Evolutionary conservation across 106 monocot genomes (phyloP).

Genomic region (Apostasia ramifera): DNA sequence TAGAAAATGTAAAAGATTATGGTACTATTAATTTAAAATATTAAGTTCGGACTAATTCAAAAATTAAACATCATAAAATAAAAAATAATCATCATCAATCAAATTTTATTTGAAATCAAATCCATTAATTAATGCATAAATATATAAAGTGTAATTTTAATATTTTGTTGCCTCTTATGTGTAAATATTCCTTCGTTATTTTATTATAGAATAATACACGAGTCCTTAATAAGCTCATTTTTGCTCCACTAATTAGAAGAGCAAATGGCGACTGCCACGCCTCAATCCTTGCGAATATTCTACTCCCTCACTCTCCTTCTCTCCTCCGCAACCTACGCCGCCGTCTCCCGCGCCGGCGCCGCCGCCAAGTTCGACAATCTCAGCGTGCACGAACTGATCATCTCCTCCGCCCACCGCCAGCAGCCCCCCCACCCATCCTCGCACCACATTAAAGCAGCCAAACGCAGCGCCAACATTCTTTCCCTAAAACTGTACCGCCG

Average conservation of each 20-base stretch:
- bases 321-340: not conserved
- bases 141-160: no score
- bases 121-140: no score
- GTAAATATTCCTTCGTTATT: no score
- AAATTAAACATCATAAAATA: no score
- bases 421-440: constrained; percentile 1
- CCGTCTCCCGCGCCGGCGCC: not conserved
- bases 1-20: no score
- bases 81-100: no score
- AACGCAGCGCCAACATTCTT: not conserved
- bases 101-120: no score
- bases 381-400: constrained; percentile 12
- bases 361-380: constrained; percentile 12
- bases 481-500: constrained; percentile 28
- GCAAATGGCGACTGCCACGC: not conserved
- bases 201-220: no score
- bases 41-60: no score
- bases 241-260: not conserved
- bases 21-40: no score
- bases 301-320: not conserved
- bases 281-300: not conserved
- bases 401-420: not conserved
- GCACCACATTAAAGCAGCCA: not conserved
- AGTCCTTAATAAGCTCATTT: no score
- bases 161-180: no score